A percentile compares a stretch with the other conserved stretches of the same genome.
Conservation (phyloP, 192 early-diverging fungal species). For the Thoreauomyces humboldtii region DNA sequence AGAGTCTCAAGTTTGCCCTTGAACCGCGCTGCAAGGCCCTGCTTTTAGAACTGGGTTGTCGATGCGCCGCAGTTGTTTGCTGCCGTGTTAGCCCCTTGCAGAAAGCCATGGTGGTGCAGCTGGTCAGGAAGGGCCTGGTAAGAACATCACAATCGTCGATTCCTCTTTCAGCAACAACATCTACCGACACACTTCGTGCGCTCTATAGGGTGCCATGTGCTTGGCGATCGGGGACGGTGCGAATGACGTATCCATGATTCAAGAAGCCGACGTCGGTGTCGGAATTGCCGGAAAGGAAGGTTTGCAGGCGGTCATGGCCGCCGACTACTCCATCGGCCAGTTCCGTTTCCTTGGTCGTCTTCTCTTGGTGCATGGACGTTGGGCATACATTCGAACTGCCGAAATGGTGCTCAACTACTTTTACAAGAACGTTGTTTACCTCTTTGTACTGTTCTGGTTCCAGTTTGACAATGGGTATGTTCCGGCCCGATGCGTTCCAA, state of each 20-base stretch:
- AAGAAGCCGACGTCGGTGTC: slow-evolving; percentile 67
- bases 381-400: slow-evolving; percentile 84
- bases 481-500: slow-evolving; percentile 68
- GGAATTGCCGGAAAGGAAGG: slow-evolving; percentile 63
- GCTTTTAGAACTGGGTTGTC: slow-evolving; percentile 55
- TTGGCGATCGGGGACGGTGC: slow-evolving; percentile 61
- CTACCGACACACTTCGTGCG: no score
- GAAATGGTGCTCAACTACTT: slow-evolving; percentile 93
- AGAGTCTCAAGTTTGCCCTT: slow-evolving; percentile 62
- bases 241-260: slow-evolving; percentile 63
- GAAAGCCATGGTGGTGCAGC: slow-evolving; percentile 90
- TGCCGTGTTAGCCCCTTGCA: slow-evolving; percentile 91
- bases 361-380: slow-evolving; percentile 89
- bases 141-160: no score
- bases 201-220: slow-evolving; percentile 78
- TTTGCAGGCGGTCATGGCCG: slow-evolving; percentile 89
- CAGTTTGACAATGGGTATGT: slow-evolving; percentile 84
- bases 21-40: slow-evolving; percentile 57
- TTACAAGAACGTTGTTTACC: slow-evolving; percentile 95
- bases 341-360: slow-evolving; percentile 87
- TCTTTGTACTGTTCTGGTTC: slow-evolving; percentile 90
- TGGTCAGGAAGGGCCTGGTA: slow-evolving; percentile 75
- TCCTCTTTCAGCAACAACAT: no score
- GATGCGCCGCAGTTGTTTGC: slow-evolving; percentile 79
- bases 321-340: slow-evolving; percentile 89